Conservation (phyloP, 495 filamentous ascomycete genomes). For the Bryoglossum gracile region DNA sequence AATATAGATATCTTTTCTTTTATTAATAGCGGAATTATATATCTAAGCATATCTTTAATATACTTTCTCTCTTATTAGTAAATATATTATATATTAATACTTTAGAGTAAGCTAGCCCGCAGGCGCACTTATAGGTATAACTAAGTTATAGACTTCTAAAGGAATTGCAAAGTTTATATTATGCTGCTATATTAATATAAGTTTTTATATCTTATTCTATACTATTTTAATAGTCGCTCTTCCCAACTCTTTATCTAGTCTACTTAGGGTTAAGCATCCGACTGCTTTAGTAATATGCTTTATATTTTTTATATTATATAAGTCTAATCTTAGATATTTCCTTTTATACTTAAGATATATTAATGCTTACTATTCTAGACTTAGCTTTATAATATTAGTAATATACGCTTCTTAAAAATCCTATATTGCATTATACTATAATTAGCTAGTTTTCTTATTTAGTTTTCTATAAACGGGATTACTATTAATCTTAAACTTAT, state of each 20-base stretch:
- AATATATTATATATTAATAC: slow-evolving; percentile 12
- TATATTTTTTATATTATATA: slow-evolving; percentile 12
- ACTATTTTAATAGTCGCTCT: too few species aligned
- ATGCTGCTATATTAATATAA: too few species aligned
- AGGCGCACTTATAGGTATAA: slow-evolving; percentile 7
- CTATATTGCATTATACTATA: neutral
- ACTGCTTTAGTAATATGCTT: too few species aligned
- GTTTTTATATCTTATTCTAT: slow-evolving; percentile 4
- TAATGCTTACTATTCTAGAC: slow-evolving; percentile 7
- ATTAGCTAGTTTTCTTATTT: too few species aligned
- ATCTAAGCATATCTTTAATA: slow-evolving; percentile 11
- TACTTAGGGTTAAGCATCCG: neutral
- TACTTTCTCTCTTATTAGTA: slow-evolving; percentile 12
- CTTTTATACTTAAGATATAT: too few species aligned
- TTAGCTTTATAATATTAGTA: slow-evolving; percentile 5
- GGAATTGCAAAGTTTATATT: slow-evolving; percentile 6
- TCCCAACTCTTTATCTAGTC: too few species aligned
- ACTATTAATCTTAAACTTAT: slow-evolving; percentile 3
- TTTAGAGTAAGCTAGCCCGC: slow-evolving; percentile 7
- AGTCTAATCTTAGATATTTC: too few species aligned
- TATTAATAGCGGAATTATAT: slow-evolving; percentile 10
- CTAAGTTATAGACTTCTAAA: slow-evolving; percentile 8
- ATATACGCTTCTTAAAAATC: too few species aligned
- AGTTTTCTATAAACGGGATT: too few species aligned
- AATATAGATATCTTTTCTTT: slow-evolving; percentile 12